Base-by-base conservation (phyloP, 352 stramenopile genomes). In the Phytopythium litorale region DNA sequence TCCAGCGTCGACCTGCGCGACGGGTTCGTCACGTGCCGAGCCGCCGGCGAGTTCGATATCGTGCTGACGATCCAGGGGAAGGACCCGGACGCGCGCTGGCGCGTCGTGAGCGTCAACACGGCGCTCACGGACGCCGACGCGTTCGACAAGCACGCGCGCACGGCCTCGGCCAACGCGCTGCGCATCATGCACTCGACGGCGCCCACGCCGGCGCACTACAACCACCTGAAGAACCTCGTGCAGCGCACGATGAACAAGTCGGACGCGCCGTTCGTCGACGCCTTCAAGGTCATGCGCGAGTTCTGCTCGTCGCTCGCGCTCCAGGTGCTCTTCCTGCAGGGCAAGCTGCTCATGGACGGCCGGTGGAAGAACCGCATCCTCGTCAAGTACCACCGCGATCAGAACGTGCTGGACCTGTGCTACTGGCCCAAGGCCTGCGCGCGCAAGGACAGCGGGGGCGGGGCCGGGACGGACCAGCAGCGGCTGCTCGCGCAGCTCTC, bases 221-320 rank as follows among this genome's bases (percentile, higher is more conserved):
- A 89, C 53, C 86, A 95, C 62, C 64, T 95, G 52, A 88, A 88
- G 61, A 91, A 93, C 56, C 70, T 95, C 32, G 82, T 95, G 51
- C 86, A 95, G 57, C 84, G 81, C 33, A 71, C 77, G n/a, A 92
- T 95, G 79, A 93, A 93, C 69, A 87, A 91, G 62, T 90, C 86
- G n/a, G 70, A 81, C 12, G 79, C 69, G 45, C 86, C 86, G 9
- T 91, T 95, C 25, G 74, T 92, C 25, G 81, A 89, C 58, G 86
- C 86, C 15, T 91, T 91, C 58, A 73, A 76, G 52, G 79, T 95
- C 53, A 91, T 95, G 84, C 75, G 81, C 23, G 82, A 93, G 61
- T 95, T 95, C 58, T 92, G 84, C 55, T 92, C 81, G 35, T 87
- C 80, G 16, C 62, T 95, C 0, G 81, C 84, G 28, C 64, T 95